A percentile compares a stretch with the other conserved stretches of the same genome.
Evolutionary conservation across 176 grass and related monocot species (phyloP).

Genomic region (Hordeum vulgare): DNA sequence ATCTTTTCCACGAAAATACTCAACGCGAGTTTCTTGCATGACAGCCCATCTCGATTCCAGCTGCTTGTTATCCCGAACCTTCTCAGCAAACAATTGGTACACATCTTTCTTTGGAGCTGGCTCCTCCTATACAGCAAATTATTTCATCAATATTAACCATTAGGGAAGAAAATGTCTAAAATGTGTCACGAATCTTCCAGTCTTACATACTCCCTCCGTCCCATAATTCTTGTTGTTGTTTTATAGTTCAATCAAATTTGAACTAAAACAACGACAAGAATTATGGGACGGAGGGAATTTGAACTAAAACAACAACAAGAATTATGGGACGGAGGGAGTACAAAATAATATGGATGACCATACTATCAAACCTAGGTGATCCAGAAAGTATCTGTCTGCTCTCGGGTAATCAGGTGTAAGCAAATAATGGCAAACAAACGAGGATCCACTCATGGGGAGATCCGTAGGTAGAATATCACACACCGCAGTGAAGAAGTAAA

Average conservation of each 20-base stretch:
- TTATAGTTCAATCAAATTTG: too few species aligned
- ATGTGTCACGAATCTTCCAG: not conserved
- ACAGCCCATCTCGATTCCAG: conserved; percentile 97
- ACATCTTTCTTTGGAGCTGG: conserved; percentile 72
- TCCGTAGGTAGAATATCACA: not conserved
- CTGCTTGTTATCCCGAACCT: conserved; percentile 98
- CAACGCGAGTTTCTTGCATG: conserved; percentile 97
- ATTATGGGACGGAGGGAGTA: too few species aligned
- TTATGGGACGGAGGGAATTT: too few species aligned
- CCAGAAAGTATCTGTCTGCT: not conserved
- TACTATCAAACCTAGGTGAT: not conserved
- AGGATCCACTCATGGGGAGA: not conserved
- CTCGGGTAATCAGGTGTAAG: not conserved
- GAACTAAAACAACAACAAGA: too few species aligned
- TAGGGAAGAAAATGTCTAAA: not conserved
- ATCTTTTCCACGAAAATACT: conserved; percentile 99
- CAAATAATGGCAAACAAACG: not conserved
- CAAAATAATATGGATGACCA: not conserved
- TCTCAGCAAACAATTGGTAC: conserved; percentile 90
- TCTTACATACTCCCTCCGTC: too few species aligned
- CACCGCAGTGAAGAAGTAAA: not conserved
- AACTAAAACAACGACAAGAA: too few species aligned
- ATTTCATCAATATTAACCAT: not conserved
- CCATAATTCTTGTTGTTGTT: too few species aligned
- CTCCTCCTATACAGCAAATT: conserved; percentile 43